These are phyloP conservation scores for Ustilago bromivora DNA, from an alignment of 1,284 basidiomycete species.

Conservation along the genomic window DNA sequence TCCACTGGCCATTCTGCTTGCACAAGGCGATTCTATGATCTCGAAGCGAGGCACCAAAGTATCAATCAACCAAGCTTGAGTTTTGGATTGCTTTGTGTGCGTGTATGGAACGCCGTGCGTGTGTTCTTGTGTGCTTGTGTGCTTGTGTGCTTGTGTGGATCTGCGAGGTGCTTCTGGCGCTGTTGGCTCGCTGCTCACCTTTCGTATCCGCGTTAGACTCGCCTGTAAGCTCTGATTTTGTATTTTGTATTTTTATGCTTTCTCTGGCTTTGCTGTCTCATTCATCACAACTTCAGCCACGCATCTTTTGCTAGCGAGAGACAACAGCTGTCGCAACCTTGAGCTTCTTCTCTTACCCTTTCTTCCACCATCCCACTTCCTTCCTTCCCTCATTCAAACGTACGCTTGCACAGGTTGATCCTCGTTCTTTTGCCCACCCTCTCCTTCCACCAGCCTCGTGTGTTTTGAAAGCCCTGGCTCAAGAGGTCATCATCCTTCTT, in stretches of 20 bases:
- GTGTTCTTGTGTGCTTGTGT: slow-evolving; percentile 21
- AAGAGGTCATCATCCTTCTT: neutral
- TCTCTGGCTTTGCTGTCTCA: neutral
- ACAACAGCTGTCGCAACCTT: slow-evolving; percentile 6
- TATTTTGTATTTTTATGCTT: slow-evolving; percentile 4
- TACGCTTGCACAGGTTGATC: slow-evolving; percentile 30
- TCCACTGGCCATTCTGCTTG: too few species aligned
- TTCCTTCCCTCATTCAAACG: neutral
- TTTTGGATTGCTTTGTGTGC: neutral
- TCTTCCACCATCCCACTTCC: slow-evolving; percentile 12
- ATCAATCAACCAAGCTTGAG: neutral
- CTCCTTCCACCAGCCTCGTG: slow-evolving; percentile 11
- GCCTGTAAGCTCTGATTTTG: neutral
- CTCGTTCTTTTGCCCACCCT: slow-evolving; percentile 14
- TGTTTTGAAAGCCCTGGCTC: slow-evolving; percentile 44
- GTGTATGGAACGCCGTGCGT: neutral
- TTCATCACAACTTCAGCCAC: slow-evolving; percentile 14
- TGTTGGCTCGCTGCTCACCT: slow-evolving; percentile 7
- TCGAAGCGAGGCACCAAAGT: neutral
- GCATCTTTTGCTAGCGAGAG: neutral
- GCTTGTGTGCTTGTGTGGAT: slow-evolving; percentile 14
- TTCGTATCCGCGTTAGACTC: neutral
- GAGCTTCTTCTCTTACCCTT: slow-evolving; percentile 3
- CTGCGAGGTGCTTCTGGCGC: slow-evolving; percentile 22
- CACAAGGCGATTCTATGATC: neutral